These are phyloP conservation scores for Puccinellia tenuiflora DNA, from an alignment of 176 grass and related monocot genomes.

Conservation along the genomic window DNA sequence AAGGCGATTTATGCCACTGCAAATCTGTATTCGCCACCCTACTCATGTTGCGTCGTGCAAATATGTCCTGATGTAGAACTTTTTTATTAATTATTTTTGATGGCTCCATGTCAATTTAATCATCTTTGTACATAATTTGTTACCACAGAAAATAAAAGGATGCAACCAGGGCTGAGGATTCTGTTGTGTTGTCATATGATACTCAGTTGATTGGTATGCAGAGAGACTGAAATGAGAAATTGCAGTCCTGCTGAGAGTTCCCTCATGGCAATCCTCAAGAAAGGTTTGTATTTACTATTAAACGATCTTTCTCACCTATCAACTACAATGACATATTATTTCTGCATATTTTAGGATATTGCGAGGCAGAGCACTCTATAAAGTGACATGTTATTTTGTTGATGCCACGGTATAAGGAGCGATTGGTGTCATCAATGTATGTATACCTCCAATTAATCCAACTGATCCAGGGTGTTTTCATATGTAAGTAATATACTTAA, in stretches of 20 bases:
- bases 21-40: no score
- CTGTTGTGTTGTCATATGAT: conserved; percentile 78
- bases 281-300: conserved; percentile 47
- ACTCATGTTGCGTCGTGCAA: no score
- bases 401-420: conserved; percentile 95
- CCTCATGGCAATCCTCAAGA: conserved; percentile 85
- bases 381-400: conserved; percentile 96
- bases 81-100: background rate
- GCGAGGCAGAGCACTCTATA: conserved; percentile 93
- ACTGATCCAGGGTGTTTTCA: conserved; percentile 98
- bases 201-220: conserved; percentile 96
- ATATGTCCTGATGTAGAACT: background rate
- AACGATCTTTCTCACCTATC: background rate
- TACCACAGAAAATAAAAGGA: conserved; percentile 71
- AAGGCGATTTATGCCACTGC: no score
- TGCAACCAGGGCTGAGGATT: conserved; percentile 81
- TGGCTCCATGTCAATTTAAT: background rate
- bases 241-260: conserved; percentile 92
- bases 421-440: conserved; percentile 92
- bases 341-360: conserved; percentile 61
- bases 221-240: conserved; percentile 97
- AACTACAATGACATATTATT: conserved; percentile 6
- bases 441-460: conserved; percentile 94
- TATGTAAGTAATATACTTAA: conserved; percentile 68
- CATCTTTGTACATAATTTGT: background rate